Conservation (phyloP, 148 eudicot genomes). For the Euryodendron excelsum region DNA sequence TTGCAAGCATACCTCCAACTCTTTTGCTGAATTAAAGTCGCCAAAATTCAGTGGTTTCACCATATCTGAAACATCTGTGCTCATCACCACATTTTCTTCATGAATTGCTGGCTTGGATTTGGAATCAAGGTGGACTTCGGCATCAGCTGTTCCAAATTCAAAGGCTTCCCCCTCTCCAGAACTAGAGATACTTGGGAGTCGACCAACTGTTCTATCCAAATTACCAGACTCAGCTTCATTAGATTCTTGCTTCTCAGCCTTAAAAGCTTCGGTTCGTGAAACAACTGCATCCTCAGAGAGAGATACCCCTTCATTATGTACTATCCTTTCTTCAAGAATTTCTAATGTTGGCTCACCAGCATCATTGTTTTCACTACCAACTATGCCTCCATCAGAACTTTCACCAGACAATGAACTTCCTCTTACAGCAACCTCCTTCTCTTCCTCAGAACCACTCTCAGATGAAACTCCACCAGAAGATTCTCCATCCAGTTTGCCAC, state of each 20-base stretch:
- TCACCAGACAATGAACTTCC: conserved; percentile 22
- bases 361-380: conserved; percentile 15
- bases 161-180: conserved; percentile 21
- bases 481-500: conserved; percentile 32
- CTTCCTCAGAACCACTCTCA: conserved; percentile 70
- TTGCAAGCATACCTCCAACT: conserved; percentile 68
- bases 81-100: conserved; percentile 26
- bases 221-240: conserved; percentile 7
- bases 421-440: conserved; percentile 24
- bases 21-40: conserved; percentile 58
- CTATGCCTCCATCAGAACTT: conserved; percentile 33
- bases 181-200: conserved; percentile 19
- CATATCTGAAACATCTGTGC: conserved; percentile 22
- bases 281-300: conserved; percentile 20
- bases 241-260: conserved; percentile 21
- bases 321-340: conserved; percentile 30
- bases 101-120: conserved; percentile 21
- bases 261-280: conserved; percentile 11
- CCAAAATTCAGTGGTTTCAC: conserved; percentile 59
- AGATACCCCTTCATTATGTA: conserved; percentile 14
- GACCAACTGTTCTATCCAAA: conserved; percentile 2
- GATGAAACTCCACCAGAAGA: conserved; percentile 33
- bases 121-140: conserved; percentile 26
- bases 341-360: conserved; percentile 16
- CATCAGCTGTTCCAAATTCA: conserved; percentile 20